phyloP scores from a whole-genome alignment of 2,329 filamentous ascomycete species.

The Rutstroemia sp. region DNA sequence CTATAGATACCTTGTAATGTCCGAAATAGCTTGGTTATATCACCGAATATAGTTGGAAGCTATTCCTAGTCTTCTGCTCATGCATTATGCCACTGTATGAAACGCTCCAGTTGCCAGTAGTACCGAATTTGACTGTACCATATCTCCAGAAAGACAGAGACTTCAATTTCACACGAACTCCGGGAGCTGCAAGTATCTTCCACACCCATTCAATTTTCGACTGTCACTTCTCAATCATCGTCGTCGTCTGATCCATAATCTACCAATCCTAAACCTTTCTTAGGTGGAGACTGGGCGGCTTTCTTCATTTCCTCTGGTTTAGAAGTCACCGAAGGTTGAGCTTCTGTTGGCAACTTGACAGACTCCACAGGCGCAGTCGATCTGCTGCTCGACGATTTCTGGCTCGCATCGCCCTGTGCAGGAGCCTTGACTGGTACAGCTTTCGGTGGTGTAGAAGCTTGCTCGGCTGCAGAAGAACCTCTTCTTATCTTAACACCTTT shows the following conservation, averaged over 20 bases:
- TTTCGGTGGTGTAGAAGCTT: slow-evolving; percentile 1
- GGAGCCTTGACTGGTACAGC: slow-evolving; percentile 1
- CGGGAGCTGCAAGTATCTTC: too few relatives aligned
- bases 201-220: too few relatives aligned
- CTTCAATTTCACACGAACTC: too few relatives aligned
- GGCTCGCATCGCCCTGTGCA: neutral
- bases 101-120: too few relatives aligned
- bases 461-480: slow-evolving; percentile 19
- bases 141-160: too few relatives aligned
- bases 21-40: too few relatives aligned
- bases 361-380: neutral
- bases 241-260: slow-evolving; percentile 51
- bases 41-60: neutral
- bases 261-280: slow-evolving; percentile 37
- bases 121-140: neutral
- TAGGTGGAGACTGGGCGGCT: slow-evolving; percentile 17
- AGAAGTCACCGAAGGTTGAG: neutral
- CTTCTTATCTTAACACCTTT: slow-evolving; percentile 28
- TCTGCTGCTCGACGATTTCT: neutral
- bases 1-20: slow-evolving; percentile 1
- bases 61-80: too few relatives aligned
- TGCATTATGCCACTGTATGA: too few relatives aligned
- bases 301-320: slow-evolving; percentile 7
- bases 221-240: slow-evolving; percentile 16
- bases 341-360: neutral